Conservation (phyloP, 306 rosid genomes). For the Lithocarpus polystachyus region DNA sequence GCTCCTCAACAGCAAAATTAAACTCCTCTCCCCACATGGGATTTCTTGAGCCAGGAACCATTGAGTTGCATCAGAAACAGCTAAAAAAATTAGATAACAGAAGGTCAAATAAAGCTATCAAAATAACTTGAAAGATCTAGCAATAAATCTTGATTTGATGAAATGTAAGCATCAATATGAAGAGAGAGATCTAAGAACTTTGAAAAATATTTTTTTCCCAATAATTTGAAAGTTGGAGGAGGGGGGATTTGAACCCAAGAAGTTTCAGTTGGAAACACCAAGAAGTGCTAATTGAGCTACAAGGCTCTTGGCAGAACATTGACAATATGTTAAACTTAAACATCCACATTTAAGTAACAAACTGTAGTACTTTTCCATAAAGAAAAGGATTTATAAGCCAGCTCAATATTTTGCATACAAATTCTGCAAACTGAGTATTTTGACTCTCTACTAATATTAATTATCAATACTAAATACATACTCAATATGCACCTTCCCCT, state of each 20-base stretch:
- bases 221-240: too few relatives aligned
- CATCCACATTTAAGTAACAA: background rate
- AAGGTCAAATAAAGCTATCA: constrained; percentile 3
- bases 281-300: too few relatives aligned
- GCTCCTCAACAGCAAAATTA: constrained; percentile 89
- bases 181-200: background rate
- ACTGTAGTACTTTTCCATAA: background rate
- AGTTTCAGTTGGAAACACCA: too few relatives aligned
- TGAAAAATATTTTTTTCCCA: background rate
- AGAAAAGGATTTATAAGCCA: background rate
- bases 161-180: background rate
- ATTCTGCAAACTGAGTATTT: background rate
- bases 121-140: constrained; percentile 5
- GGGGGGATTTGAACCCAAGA: too few relatives aligned
- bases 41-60: constrained; percentile 99
- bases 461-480: background rate
- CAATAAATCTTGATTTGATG: constrained; percentile 1
- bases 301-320: too few relatives aligned
- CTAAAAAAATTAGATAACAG: constrained; percentile 21
- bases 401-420: background rate
- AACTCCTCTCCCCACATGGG: constrained; percentile 99
- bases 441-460: background rate
- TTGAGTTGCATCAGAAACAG: constrained; percentile 68
- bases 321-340: background rate
- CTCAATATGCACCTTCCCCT: background rate